These are phyloP conservation scores for Hypomontagnella monticulosa DNA, from an alignment of 495 filamentous ascomycete species.

Conservation along the genomic window DNA sequence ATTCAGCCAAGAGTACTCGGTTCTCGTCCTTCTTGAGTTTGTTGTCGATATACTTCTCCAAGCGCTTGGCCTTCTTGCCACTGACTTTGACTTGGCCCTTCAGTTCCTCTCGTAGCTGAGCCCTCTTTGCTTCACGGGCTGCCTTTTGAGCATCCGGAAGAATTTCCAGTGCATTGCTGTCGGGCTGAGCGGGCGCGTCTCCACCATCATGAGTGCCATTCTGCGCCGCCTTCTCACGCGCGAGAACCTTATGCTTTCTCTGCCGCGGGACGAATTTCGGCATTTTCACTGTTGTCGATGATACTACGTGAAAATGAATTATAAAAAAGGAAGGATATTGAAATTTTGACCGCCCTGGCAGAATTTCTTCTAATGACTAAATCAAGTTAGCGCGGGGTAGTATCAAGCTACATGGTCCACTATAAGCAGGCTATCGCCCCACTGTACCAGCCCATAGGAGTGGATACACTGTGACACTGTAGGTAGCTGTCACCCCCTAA, in stretches of 20 bases:
- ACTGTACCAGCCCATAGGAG: too few relatives aligned
- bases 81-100: conserved; percentile 81
- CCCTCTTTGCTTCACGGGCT: conserved; percentile 74
- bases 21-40: conserved; percentile 97
- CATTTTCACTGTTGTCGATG: conserved; percentile 59
- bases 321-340: conserved; percentile 22
- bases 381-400: conserved; percentile 42
- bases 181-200: conserved; percentile 46
- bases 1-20: conserved; percentile 80
- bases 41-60: conserved; percentile 97
- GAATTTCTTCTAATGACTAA: conserved; percentile 44
- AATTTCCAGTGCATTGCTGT: conserved; percentile 79
- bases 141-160: conserved; percentile 67
- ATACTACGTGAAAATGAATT: conserved; percentile 10
- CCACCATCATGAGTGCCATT: conserved; percentile 45
- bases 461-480: too few relatives aligned
- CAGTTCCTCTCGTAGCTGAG: conserved; percentile 64
- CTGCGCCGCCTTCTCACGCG: conserved; percentile 62
- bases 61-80: conserved; percentile 89
- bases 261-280: conserved; percentile 79
- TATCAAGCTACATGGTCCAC: neutral
- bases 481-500: too few relatives aligned
- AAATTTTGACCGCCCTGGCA: conserved; percentile 61
- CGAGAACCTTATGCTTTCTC: conserved; percentile 77
- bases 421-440: too few relatives aligned